Evolutionary conservation across 805 yeast species (phyloP).

Genomic region (Schizosaccharomyces osmophilus): DNA sequence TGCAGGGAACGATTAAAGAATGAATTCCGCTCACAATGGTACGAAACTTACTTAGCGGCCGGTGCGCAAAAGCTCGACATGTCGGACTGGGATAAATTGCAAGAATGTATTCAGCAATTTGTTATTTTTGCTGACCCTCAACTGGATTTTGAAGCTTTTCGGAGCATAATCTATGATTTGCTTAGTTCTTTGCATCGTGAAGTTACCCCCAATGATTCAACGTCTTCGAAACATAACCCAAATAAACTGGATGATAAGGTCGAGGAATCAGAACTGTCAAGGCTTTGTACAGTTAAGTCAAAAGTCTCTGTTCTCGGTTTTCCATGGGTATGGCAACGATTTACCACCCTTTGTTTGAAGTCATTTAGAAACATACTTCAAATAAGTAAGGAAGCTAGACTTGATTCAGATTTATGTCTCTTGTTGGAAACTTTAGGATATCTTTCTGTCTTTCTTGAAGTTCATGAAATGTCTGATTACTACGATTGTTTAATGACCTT

Average conservation of each 20-base stretch:
- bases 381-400: not conserved
- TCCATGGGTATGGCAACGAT: not conserved
- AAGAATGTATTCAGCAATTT: not conserved
- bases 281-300: too few relatives aligned
- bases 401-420: too few relatives aligned
- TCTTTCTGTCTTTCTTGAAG: too few relatives aligned
- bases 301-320: too few relatives aligned
- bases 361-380: not conserved
- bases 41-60: not conserved
- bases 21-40: not conserved
- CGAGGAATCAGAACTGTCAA: too few relatives aligned
- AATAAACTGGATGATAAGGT: too few relatives aligned
- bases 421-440: too few relatives aligned
- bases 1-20: not conserved
- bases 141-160: not conserved
- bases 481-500: too few relatives aligned
- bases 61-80: too few relatives aligned
- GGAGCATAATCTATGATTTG: not conserved
- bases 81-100: not conserved
- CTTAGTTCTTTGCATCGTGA: not conserved
- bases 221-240: too few relatives aligned
- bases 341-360: not conserved
- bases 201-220: too few relatives aligned
- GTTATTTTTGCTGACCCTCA: not conserved
- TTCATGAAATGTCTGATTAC: too few relatives aligned